Percentiles rank a stretch among this genome's conserved stretches.
Evolutionary conservation across 2,329 filamentous ascomycete species (phyloP).

Genomic region (Diplocarpon mali): DNA sequence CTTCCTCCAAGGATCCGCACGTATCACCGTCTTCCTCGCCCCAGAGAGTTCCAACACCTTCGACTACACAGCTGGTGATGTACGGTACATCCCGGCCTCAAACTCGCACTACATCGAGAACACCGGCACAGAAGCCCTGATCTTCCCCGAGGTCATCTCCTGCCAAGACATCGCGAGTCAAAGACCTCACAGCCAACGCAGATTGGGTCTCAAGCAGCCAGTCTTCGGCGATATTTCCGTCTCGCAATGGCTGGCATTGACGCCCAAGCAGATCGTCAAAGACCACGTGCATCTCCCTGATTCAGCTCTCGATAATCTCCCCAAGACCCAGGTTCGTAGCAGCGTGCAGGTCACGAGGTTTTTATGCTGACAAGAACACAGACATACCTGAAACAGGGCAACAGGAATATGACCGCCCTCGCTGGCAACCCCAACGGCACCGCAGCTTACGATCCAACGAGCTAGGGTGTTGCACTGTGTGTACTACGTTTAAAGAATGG

Average conservation of each 20-base stretch:
- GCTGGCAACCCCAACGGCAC: slow-evolving; percentile 14
- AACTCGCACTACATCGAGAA: slow-evolving; percentile 52
- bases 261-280: slow-evolving; percentile 16
- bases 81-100: slow-evolving; percentile 45
- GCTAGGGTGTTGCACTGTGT: not conserved
- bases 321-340: slow-evolving; percentile 29
- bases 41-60: slow-evolving; percentile 33
- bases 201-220: slow-evolving; percentile 36
- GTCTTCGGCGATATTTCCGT: slow-evolving; percentile 37
- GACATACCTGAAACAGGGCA: slow-evolving; percentile 33
- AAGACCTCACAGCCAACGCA: no score
- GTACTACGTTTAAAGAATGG: no score
- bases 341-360: not conserved
- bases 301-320: slow-evolving; percentile 28
- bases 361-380: not conserved
- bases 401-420: slow-evolving; percentile 21
- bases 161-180: no score
- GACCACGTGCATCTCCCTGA: slow-evolving; percentile 28
- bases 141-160: slow-evolving; percentile 39
- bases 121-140: slow-evolving; percentile 42
- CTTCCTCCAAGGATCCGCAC: slow-evolving; percentile 44
- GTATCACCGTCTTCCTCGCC: slow-evolving; percentile 44
- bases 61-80: slow-evolving; percentile 35
- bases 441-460: slow-evolving; percentile 10
- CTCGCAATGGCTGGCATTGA: slow-evolving; percentile 45